Evolutionary conservation across 2,329 filamentous ascomycete genomes (phyloP), one percentile per base, ranked within the genome.

Genomic region (Nectriaceae sp.): DNA sequence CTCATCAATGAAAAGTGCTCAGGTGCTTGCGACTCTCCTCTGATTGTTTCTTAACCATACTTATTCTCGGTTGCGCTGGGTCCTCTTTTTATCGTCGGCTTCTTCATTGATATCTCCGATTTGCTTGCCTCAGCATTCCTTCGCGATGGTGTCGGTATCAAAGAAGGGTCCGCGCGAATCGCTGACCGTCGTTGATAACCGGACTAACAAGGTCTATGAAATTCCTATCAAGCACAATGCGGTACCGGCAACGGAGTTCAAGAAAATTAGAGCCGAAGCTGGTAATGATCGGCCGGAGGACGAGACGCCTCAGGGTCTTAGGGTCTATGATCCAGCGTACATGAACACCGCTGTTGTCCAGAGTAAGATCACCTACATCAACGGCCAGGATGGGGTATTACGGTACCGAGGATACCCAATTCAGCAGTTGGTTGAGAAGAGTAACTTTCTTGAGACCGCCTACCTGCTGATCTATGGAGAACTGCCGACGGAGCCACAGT

Each of bases 401-500:
- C 74, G 75, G 35, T 80, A 79, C 58, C 73, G 77, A 8, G 76
- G 75, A 35, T 78, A 79, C 57, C 73, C 74, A 6, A 78, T 79
- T 50, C 70, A 79, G 59, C 73, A 80, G 61, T 62, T 80, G 6
- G 75, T 76, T 19, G 67, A 72, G 56, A 72, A 72, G 60, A 74
- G 74, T 56, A 72, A 72, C 52, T 80, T 78, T 54, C 68, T 77
- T 16, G 77, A 80, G 57, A 69, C 70, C 1, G 73, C 74, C 1
- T 78, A 73, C 54, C 68, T 80, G 21, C 73, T 80, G 46, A 72
- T 80, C 47, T 79, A 77, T 52, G 77, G 77, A 18, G 70, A 77
- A 46, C 68, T 78, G 37, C 77, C 77, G 2, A 75, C 72, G 0
- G 55, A 57, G 21, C 47, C 70, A 11, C 73, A 78, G 59, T 68